Evolutionary conservation across 2,329 filamentous ascomycete species (phyloP).

Genomic region (Verticillium nubilum): DNA sequence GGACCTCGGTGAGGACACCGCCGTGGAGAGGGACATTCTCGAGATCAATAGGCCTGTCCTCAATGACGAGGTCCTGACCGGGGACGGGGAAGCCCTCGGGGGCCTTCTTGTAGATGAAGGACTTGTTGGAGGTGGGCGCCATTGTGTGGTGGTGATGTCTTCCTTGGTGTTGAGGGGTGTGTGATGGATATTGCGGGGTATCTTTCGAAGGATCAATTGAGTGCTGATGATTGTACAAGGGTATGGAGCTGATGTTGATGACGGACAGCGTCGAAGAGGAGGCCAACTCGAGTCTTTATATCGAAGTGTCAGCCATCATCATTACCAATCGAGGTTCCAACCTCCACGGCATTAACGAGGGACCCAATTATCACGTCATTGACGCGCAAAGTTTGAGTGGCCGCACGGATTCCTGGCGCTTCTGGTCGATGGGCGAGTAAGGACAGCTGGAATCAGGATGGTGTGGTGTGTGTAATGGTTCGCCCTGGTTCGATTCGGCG

Average conservation of each 20-base stretch:
- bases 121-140: constrained; percentile 60
- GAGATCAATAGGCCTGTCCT: constrained; percentile 63
- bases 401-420: not conserved
- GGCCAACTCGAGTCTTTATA: not conserved
- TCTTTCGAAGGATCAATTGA: not conserved
- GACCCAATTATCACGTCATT: not conserved
- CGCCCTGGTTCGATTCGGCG: not conserved
- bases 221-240: not conserved
- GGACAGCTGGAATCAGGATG: not conserved
- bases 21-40: constrained; percentile 54
- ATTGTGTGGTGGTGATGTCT: constrained; percentile 16
- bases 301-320: not conserved
- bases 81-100: constrained; percentile 62
- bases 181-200: not conserved
- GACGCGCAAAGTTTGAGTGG: not conserved
- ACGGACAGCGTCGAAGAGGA: not conserved
- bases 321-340: not conserved
- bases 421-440: not conserved
- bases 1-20: constrained; percentile 63
- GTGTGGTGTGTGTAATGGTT: not conserved
- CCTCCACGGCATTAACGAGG: not conserved
- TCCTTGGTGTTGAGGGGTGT: not conserved
- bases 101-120: constrained; percentile 65
- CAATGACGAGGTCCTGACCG: constrained; percentile 65
- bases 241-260: not conserved